Evolutionary conservation across 2,329 filamentous ascomycete genomes (phyloP).

Genomic region (Chalara sp.): DNA sequence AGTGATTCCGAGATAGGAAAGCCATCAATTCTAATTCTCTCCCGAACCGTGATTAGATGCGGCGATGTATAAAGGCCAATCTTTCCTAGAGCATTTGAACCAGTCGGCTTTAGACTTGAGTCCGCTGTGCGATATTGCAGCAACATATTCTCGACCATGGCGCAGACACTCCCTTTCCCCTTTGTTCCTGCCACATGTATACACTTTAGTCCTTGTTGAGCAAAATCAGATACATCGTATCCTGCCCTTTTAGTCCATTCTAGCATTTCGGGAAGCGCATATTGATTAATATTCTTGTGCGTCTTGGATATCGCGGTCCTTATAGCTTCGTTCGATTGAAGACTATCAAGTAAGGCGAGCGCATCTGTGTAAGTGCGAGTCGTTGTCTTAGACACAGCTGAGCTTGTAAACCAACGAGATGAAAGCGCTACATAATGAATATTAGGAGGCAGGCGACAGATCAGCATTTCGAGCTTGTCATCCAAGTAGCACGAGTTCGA

Average conservation of each 20-base stretch:
- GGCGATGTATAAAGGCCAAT: conserved; percentile 64
- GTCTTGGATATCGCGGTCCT: conserved; percentile 13
- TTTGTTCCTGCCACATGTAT: conserved; percentile 92
- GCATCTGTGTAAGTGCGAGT: conserved; percentile 16
- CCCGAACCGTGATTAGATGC: conserved; percentile 61
- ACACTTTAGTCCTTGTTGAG: conserved; percentile 24
- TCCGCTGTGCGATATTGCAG: conserved; percentile 36
- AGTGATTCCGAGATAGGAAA: conserved; percentile 48
- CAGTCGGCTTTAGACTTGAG: conserved; percentile 1
- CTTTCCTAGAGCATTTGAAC: conserved; percentile 12
- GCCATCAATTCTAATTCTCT: conserved; percentile 59
- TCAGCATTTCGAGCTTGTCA: too few species aligned
- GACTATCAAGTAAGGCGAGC: conserved; percentile 14
- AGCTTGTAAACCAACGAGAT: too few species aligned
- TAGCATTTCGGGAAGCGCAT: conserved; percentile 28
- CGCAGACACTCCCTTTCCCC: conserved; percentile 69
- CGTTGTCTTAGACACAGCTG: too few species aligned
- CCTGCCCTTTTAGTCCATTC: conserved; percentile 24
- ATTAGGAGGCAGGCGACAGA: too few species aligned
- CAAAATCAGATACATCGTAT: conserved; percentile 16
- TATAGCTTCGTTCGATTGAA: conserved; percentile 23
- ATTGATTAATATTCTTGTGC: conserved; percentile 14
- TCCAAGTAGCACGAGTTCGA: too few species aligned
- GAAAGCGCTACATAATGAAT: too few species aligned
- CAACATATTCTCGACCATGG: conserved; percentile 60